Base-by-base conservation (phyloP, 352 stramenopile genomes). In the Phytopythium delawarense region DNA sequence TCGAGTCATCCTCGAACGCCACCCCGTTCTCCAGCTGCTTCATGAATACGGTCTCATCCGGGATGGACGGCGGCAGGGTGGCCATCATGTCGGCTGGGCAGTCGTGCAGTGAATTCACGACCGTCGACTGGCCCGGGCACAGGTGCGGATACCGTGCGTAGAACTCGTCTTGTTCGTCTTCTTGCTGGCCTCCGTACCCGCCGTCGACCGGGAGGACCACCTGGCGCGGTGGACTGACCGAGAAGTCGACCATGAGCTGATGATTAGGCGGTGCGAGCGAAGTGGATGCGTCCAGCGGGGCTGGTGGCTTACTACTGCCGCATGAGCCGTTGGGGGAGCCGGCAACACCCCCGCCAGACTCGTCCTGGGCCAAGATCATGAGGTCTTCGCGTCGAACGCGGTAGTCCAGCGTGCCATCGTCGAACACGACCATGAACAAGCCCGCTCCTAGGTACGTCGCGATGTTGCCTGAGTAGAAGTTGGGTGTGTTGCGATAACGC, bases 341-440 rank as follows among this genome's bases (percentile, higher is more conserved):
- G 40, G 20, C 40, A 7, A 16, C 35, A 16, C 8, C 35, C 46
- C 35, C n/a, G 50, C 34, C 28, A 23, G n/a, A 16, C 15, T 44
- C 59, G 49, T 16, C 75, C 46, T 8, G 71, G 72, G 30, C 87
- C 30, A 49, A 13, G 37, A 60, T 51, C 63, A 89, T 72, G 25
- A 92, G 84, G 35, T 92, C 81, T 35, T 91, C 83, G 0, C 81
- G 75, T 25, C 74, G 75, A 15, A 89, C 70, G 25, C 79, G 79
- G 66, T 92, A 92, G 59, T 88, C 80, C 1, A 91, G 62, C 30
- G 79, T 82, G 34, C 83, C 83, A 59, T 92, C 83, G 49, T 92
- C 83, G 62, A 89, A 91, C 21, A 92, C 76, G 16, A 92, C 58
- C 81, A 92, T 92, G 59, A 92, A 92, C 44, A 89, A 61, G 0